phyloP scores from a whole-genome alignment of 352 stramenopile genomes.

The Globisporangium barbulae region DNA sequence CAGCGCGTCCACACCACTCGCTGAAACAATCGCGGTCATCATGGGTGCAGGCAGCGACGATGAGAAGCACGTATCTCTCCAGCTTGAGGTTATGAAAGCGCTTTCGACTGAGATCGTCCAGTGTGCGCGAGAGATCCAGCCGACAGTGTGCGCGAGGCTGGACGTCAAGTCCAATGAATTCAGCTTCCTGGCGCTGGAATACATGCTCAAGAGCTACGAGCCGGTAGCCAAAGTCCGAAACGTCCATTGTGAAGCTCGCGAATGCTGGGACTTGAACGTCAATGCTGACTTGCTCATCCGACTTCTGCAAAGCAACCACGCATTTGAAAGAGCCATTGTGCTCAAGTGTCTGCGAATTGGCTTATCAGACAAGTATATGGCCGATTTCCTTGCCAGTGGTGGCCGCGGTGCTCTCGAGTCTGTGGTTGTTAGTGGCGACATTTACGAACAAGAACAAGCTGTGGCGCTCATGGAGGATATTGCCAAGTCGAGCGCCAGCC shows the following conservation, averaged over 20 bases:
- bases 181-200: background rate
- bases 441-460: background rate
- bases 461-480: background rate
- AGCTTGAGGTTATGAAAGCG: background rate
- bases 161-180: background rate
- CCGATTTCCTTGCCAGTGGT: background rate
- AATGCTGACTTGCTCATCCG: background rate
- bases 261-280: background rate
- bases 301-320: background rate
- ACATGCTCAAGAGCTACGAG: background rate
- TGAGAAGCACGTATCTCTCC: background rate
- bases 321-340: background rate
- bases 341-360: conserved; percentile 1
- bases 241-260: background rate
- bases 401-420: background rate
- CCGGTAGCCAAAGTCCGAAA: background rate
- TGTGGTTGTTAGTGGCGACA: background rate
- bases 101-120: background rate
- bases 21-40: background rate
- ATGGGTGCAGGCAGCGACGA: background rate
- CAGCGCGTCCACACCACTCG: background rate
- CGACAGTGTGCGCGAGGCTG: background rate
- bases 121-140: background rate
- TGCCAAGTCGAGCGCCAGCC: background rate
- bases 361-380: background rate